Evolutionary conservation across 352 stramenopile genomes (phyloP), one percentile per base, ranked within the genome.

Genomic region (Phytophthora litchii): DNA sequence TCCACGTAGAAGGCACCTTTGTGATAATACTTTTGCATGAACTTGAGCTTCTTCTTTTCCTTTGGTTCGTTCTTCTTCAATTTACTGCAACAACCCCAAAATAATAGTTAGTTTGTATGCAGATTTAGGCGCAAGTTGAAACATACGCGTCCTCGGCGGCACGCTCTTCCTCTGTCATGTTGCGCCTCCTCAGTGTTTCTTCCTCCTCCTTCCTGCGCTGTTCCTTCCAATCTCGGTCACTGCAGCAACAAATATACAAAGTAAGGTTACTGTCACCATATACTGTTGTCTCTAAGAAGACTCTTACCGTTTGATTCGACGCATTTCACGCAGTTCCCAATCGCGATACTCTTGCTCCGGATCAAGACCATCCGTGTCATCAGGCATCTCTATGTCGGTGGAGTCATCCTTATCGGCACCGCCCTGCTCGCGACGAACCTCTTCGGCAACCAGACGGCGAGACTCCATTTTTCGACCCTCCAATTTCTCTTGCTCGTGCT

Each of bases 1-100:
- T 98, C 96, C 80, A 99, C 96, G 67, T 98, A 99, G 55, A 99
- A 99, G 0, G 94, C 96, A 36, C 97, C 97, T 64, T 98, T 97
- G 78, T 99, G 97, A 73, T 99, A 98, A 67, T 99, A 99, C 53
- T 98, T 98, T 62, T 99, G 97, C 77, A 98, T 86, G 72, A 98
- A 98, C 57, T 95, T 97, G 47, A 88, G 88, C 70, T 97, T 97
- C 37, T 67, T 72, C 65, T 95, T 95, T 41, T 90, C 80, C 50
- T 91, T 89, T 0, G 81, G 79, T 46, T 83, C 67, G 36, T 90
- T 91, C 34, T 86, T 88, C 64, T 88, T 89, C n/a, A 90, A 76
- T 59, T 93, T 94, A 23, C 86, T 92, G 46, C 29, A 52, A 34
- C 3, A 34, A 38, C 47, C 17, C 6, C 14, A 56, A 42, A 51